Percentiles rank a stretch among this genome's conserved stretches.
phyloP scores from a whole-genome alignment of 192 early-diverging fungal genomes.

The Blastocladiella britannica region DNA sequence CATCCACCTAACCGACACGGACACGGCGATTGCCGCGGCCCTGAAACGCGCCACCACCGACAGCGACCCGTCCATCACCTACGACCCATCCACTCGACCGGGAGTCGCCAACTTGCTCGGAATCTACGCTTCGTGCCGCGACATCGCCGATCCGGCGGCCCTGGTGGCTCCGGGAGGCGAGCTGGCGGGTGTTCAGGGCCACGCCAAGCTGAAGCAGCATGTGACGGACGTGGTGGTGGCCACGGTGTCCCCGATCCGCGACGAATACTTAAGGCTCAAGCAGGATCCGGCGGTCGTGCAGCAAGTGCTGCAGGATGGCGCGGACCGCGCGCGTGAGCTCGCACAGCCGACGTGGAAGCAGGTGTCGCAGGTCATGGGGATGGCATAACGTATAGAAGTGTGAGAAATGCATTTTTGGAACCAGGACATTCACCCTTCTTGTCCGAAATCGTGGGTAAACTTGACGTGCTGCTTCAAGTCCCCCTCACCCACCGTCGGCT shows the following conservation, averaged over 20 bases:
- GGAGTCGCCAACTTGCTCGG: conserved; percentile 63
- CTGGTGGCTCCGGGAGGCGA: neutral
- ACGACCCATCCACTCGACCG: conserved; percentile 44
- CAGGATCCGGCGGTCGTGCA: neutral
- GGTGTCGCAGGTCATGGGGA: neutral
- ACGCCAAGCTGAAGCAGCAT: neutral
- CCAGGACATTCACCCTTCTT: conserved; percentile 19
- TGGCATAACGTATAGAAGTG: neutral
- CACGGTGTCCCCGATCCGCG: neutral
- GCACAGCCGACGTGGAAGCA: neutral
- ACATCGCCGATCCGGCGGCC: neutral
- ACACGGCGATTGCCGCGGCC: conserved; percentile 38
- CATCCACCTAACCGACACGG: conserved; percentile 54
- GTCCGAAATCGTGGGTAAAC: conserved; percentile 73
- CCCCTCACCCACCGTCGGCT: conserved; percentile 62
- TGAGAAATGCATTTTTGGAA: no score
- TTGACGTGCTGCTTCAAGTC: conserved; percentile 68
- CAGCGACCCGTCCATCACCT: conserved; percentile 37
- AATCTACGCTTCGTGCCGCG: conserved; percentile 39
- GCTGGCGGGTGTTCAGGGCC: neutral
- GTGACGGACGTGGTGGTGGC: neutral
- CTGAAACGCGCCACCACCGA: conserved; percentile 56
- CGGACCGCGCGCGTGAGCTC: neutral
- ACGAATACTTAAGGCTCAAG: neutral
- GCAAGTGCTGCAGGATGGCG: neutral